These are phyloP conservation scores for Cyberlindnera petersonii DNA, from an alignment of 805 yeast genomes.

Conservation along the genomic window DNA sequence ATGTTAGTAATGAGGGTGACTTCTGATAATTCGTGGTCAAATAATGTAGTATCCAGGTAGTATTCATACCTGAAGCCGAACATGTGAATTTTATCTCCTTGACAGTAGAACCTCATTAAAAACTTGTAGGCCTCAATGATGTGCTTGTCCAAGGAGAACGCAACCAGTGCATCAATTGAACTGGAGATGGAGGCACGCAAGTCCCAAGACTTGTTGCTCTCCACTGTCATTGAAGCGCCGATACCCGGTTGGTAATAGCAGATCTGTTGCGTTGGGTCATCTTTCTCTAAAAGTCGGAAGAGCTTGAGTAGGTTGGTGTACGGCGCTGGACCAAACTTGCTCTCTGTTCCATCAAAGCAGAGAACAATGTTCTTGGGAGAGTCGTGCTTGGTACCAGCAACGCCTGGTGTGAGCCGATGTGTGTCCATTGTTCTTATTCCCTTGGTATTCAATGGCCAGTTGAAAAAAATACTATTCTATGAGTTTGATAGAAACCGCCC, in stretches of 20 bases:
- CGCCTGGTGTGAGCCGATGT: neutral
- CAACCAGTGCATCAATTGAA: conserved; percentile 44
- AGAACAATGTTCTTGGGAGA: conserved; percentile 42
- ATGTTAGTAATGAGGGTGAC: conserved; percentile 3
- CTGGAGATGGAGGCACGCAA: conserved; percentile 22
- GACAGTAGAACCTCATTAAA: conserved; percentile 43
- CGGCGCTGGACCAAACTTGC: conserved; percentile 52
- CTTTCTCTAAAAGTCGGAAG: conserved; percentile 48
- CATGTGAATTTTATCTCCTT: conserved; percentile 49
- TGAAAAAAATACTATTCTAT: too few species aligned
- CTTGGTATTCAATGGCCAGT: neutral
- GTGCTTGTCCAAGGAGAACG: conserved; percentile 52
- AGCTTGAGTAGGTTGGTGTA: conserved; percentile 52
- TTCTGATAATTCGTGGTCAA: too few species aligned
- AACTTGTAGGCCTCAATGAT: conserved; percentile 54
- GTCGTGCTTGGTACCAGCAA: neutral
- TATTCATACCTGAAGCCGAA: conserved; percentile 49
- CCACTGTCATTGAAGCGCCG: conserved; percentile 48
- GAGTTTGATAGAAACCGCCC: neutral
- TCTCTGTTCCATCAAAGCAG: conserved; percentile 63
- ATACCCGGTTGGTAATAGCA: conserved; percentile 71
- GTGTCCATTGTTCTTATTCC: neutral
- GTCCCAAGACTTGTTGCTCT: conserved; percentile 25
- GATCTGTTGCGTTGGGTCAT: conserved; percentile 36
- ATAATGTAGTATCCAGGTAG: neutral